These are phyloP conservation scores for Boletus pseudo-olivaceus DNA, from an alignment of 768 basidiomycete species.

Conservation along the genomic window DNA sequence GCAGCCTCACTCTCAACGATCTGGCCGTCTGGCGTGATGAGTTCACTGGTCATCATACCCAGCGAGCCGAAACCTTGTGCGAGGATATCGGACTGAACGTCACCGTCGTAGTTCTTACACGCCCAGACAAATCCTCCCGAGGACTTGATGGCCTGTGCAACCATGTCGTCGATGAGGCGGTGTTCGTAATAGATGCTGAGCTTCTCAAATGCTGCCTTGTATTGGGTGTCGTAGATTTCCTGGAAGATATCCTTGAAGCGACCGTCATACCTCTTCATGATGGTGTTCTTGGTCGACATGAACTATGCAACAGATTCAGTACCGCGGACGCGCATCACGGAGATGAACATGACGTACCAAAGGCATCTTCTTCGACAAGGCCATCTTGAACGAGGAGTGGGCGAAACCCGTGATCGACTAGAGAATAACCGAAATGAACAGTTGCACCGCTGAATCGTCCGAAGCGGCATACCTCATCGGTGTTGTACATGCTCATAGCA, in stretches of 20 bases:
- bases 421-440: neutral
- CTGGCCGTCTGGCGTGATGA: constrained; percentile 91
- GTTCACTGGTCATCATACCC: constrained; percentile 98
- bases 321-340: constrained; percentile 1
- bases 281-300: constrained; percentile 98
- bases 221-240: constrained; percentile 84
- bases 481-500: constrained; percentile 98
- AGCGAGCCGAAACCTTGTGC: constrained; percentile 96
- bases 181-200: constrained; percentile 89
- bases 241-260: constrained; percentile 99
- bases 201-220: constrained; percentile 67
- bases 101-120: constrained; percentile 78
- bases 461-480: constrained; percentile 65
- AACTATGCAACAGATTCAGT: constrained; percentile 45
- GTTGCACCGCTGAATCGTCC: neutral
- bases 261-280: constrained; percentile 96
- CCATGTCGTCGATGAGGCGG: constrained; percentile 97
- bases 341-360: constrained; percentile 42
- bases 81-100: constrained; percentile 88
- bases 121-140: constrained; percentile 87
- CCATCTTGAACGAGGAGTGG: constrained; percentile 98
- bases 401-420: constrained; percentile 94
- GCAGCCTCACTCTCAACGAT: constrained; percentile 95
- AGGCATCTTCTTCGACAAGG: constrained; percentile 70
- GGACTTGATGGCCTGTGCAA: constrained; percentile 96